Base-by-base conservation (phyloP, 306 rosid genomes). In the Glycine soja region DNA sequence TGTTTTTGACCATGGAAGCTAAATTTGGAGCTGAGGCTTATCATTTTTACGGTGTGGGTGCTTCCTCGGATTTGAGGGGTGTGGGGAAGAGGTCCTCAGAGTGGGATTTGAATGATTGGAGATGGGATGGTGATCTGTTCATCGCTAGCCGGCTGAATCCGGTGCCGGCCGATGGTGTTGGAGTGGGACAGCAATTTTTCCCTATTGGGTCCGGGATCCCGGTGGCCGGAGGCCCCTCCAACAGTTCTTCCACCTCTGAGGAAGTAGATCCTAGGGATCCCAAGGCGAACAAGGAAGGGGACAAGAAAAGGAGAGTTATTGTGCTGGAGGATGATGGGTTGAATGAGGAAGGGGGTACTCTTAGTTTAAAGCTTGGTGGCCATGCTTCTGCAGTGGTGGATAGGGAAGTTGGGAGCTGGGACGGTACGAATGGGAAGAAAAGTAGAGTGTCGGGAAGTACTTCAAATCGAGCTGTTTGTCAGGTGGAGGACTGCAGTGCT, bases 111-210 rank as follows among this genome's bases (percentile, higher is more conserved):
- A 95, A 90, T 59, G 85, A 79, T 32, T 92, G 97, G 97, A 91
- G 86, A 65, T 95, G 97, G 97, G 98, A 91, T 68, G 93, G 97
- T 9, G 86, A 94, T 90, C 97, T 92, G 58, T 94, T 94, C 52
- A 70, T 90, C 46, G 97, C 98, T 30, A 83, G 84, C 52, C 84
- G 80, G 4, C 51, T 89, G 58, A 90, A 72, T 86, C 87, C 91
- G 8, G 88, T 82, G 8, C 91, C 91, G 3, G 80, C 85, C 4
- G 88, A 79, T 73, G 56, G 80, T 42, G 77, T 85, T 69, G 85
- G 88, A 65, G 86, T 82, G 72, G 89, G 89, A 38, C 88, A 79
- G 48, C 97, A 90, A 50, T 77, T 89, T 80, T 85, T 92, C n/a
- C 97, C 94, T 47, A 76, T 74, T 30, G 92, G 87, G 58, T 83